These are phyloP conservation scores for Suillus spraguei DNA, from an alignment of 768 basidiomycete species.

Conservation along the genomic window DNA sequence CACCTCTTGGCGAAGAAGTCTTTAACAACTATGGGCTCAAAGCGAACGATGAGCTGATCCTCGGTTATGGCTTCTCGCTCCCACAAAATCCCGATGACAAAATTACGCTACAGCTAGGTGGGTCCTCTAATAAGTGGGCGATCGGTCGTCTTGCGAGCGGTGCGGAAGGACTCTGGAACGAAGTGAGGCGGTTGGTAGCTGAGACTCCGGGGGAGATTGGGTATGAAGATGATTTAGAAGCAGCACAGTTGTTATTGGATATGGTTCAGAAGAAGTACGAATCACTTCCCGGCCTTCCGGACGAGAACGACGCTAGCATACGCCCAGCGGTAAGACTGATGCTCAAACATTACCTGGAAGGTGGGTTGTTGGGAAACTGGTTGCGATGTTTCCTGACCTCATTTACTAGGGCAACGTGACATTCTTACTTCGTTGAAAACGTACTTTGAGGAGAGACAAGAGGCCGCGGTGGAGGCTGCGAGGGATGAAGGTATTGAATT, in stretches of 20 bases:
- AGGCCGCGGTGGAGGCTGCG: constrained; percentile 49
- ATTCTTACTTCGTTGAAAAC: constrained; percentile 56
- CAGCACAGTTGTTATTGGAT: constrained; percentile 56
- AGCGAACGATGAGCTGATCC: constrained; percentile 85
- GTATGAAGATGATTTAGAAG: constrained; percentile 66
- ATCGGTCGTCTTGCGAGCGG: constrained; percentile 59
- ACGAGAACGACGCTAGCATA: constrained; percentile 28
- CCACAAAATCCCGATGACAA: constrained; percentile 84
- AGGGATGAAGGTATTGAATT: constrained; percentile 55
- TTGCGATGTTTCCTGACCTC: neutral
- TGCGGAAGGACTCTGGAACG: constrained; percentile 62
- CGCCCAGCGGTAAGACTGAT: constrained; percentile 64
- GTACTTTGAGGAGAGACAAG: constrained; percentile 51
- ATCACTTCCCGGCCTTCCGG: constrained; percentile 45
- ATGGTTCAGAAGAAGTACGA: constrained; percentile 61
- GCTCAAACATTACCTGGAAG: constrained; percentile 69
- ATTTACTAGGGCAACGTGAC: constrained; percentile 54
- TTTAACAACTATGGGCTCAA: constrained; percentile 95
- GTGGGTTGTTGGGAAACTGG: constrained; percentile 34
- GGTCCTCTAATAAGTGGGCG: constrained; percentile 54
- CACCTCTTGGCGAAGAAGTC: constrained; percentile 53
- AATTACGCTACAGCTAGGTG: constrained; percentile 77
- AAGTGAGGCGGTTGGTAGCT: constrained; percentile 41
- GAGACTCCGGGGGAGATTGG: constrained; percentile 29
- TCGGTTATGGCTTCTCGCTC: constrained; percentile 91